Base-by-base conservation (phyloP, 2,329 filamentous ascomycete genomes). In the Fusarium goolgardi region DNA sequence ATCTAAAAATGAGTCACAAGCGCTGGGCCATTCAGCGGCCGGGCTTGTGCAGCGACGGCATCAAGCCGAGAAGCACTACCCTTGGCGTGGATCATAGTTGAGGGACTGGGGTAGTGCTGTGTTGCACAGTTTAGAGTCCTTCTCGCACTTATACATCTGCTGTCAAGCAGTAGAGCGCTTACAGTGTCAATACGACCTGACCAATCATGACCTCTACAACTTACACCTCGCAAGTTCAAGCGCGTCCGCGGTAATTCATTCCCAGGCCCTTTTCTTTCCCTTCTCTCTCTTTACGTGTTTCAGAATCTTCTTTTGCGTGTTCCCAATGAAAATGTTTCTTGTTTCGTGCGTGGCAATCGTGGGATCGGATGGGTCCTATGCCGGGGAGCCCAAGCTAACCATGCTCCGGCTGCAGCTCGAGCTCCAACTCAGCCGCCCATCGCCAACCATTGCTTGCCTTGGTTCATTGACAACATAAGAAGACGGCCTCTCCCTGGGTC, bases 1-100 rank as follows among this genome's bases (percentile, higher is more conserved):
- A 67, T 74, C 73, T 72, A 75, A 74, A 73, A 73, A 71, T 77
- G 75, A 77, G 74, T 76, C 74, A 77, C 52, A 64, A 67, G 45
- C 68, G 73, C 73, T 71, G 71, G 74, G 67, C 76, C 76, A 78
- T 64, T 76, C 72, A 77, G 57, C 58, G 63, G 69, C 61, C 74
- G 52, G 67, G 62, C 58, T 71, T 68, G 69, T 76, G 76, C 76
- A 78, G 65, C 71, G 56, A 73, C 56, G 57, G 65, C 61, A 65
- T 52, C 58, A 61, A 71, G 67, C 73, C 71, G 69, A 76, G 74
- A 75, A 71, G 53, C 53, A 52, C 40, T 32, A 65, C 53, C 55
- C 59, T 69, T 71, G 65, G 63, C 63, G 53, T 51, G 46, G 63
- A 67, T 68, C 55, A 70, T 56, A 60, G 45, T 46, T 40, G 21